Evolutionary conservation across 495 filamentous ascomycete species (phyloP), one percentile per base, ranked within the genome.

Genomic region (Cladorrhinum samala): DNA sequence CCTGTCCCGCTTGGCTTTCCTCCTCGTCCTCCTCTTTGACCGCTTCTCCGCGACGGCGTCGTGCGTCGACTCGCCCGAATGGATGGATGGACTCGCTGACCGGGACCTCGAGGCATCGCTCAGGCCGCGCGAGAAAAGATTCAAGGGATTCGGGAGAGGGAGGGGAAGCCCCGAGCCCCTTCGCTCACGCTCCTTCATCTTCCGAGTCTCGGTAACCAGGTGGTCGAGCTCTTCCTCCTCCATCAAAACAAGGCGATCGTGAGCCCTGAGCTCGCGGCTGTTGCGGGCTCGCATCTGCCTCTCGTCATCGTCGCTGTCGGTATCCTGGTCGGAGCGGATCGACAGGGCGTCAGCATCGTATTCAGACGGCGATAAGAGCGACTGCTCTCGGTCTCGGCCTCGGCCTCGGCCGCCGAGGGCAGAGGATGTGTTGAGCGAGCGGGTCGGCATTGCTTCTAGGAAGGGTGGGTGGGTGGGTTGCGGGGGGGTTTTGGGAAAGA

Each of bases 201-300:
- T 64, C 19, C 69, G 72, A 46, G 59, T 73, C 66, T 62, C 73
- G 56, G 36, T 81, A 71, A 96, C 75, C 40, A 96, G 67, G 55
- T 85, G 81, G 61, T 94, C 91, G 43, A 86, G 73, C 63, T 96
- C 91, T 52, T 96, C 91, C 71, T 97, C 91, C 56, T 93, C 88
- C 40, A 86, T 78, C 53, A 96, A 66, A 0, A 95, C 84, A n/a
- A 83, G 76, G 43, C 81, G 77, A 62, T 94, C 91, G 65, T 86
- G 80, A 20, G 81, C 75, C 11, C 80, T 73, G 21, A 89, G 72
- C 63, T 95, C 89, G 42, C 78, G 69, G 55, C 86, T 88, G 45
- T 81, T 87, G 13, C 86, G 77, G 25, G 80, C 79, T 9, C 77
- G 76, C 49, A 76, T 71, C 21, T 84, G 72, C 50, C 86, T 72